Evolutionary conservation across 2,329 filamentous ascomycete species (phyloP).

Genomic region (Fusarium incarnatum): DNA sequence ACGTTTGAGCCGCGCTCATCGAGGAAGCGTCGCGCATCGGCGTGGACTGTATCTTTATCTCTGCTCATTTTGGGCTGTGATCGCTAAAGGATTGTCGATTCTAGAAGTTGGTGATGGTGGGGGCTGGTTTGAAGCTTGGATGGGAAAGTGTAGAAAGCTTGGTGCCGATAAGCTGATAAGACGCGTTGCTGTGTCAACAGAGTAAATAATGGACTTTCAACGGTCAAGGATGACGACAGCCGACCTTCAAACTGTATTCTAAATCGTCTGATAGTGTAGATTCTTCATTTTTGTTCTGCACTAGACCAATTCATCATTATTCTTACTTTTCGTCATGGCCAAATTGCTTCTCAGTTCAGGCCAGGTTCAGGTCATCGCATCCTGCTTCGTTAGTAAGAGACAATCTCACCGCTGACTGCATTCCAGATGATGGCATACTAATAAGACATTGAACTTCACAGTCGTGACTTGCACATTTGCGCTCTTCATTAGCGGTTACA

Average conservation of each 20-base stretch:
- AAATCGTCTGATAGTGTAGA: background rate
- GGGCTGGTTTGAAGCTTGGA: constrained; percentile 25
- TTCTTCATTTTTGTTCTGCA: background rate
- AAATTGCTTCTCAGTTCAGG: constrained; percentile 73
- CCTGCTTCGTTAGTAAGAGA: constrained; percentile 70
- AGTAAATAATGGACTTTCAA: constrained; percentile 36
- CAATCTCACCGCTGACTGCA: constrained; percentile 26
- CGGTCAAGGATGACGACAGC: constrained; percentile 34
- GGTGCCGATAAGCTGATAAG: constrained; percentile 51
- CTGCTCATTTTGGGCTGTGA: constrained; percentile 48
- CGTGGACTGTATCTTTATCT: constrained; percentile 70
- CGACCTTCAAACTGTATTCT: constrained; percentile 7
- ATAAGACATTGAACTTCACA: constrained; percentile 45
- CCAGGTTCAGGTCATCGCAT: constrained; percentile 76
- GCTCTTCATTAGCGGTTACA: constrained; percentile 89
- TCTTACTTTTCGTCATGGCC: constrained; percentile 43
- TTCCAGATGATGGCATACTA: constrained; percentile 29
- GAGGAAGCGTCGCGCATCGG: constrained; percentile 84
- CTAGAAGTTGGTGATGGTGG: constrained; percentile 28
- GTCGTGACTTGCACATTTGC: constrained; percentile 83
- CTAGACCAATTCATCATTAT: background rate
- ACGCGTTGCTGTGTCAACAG: constrained; percentile 59
- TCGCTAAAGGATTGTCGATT: constrained; percentile 17
- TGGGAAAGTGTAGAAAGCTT: constrained; percentile 35
- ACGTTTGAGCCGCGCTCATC: constrained; percentile 89